A percentile compares a stretch with the other conserved stretches of the same genome.
Evolutionary conservation across 2,329 filamentous ascomycete genomes (phyloP).

Genomic region (Phialemonium atrogriseum): DNA sequence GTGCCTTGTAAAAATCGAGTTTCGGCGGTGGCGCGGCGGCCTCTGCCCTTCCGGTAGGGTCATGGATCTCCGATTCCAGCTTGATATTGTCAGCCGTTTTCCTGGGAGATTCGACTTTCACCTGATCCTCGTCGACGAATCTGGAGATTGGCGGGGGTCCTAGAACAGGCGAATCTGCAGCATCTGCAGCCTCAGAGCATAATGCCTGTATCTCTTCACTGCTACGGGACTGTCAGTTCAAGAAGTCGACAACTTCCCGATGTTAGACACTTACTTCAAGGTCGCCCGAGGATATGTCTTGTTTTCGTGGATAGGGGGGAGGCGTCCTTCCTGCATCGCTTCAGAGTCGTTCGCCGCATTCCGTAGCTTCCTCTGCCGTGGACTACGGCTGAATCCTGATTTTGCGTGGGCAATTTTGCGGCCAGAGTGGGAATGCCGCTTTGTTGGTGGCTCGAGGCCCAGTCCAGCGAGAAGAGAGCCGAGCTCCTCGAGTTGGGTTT

Average conservation of each 20-base stretch:
- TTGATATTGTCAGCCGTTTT: constrained; percentile 9
- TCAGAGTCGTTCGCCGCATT: constrained; percentile 49
- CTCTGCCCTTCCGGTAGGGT: constrained; percentile 2
- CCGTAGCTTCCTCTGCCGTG: constrained; percentile 46
- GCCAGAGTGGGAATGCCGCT: constrained; percentile 32
- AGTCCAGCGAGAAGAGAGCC: constrained; percentile 57
- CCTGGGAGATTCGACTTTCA: constrained; percentile 43
- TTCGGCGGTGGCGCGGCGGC: constrained; percentile 8
- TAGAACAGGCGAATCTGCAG: constrained; percentile 59
- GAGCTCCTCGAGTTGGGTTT: constrained; percentile 65
- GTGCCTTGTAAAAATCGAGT: constrained; percentile 13
- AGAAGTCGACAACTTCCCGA: too few species aligned
- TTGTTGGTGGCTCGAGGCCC: constrained; percentile 50
- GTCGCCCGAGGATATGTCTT: constrained; percentile 60
- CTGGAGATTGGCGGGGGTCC: constrained; percentile 54
- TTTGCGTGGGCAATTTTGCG: constrained; percentile 32
- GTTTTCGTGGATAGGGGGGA: constrained; percentile 63
- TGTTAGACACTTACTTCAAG: constrained; percentile 47
- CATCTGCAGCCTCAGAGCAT: constrained; percentile 36
- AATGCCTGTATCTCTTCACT: constrained; percentile 56
- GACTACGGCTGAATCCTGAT: constrained; percentile 36
- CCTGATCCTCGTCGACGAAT: constrained; percentile 47
- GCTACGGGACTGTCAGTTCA: constrained; percentile 30
- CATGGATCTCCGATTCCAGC: constrained; percentile 1
- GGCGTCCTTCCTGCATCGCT: constrained; percentile 41